Evolutionary conservation across 768 basidiomycete genomes (phyloP).

Genomic region (Lactarius quietus): DNA sequence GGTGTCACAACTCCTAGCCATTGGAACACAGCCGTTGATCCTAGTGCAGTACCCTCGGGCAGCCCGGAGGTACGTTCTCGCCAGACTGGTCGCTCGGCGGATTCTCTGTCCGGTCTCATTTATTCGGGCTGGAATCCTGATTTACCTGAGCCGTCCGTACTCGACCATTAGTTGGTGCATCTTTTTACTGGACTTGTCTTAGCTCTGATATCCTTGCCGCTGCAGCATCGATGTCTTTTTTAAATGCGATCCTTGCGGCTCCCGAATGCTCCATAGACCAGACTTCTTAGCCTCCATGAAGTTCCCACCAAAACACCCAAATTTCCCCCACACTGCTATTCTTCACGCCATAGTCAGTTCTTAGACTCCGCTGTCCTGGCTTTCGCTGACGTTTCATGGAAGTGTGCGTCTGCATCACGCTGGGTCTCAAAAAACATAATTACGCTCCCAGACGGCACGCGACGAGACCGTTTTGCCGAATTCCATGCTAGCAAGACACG

Average conservation of each 20-base stretch:
- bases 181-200: neutral
- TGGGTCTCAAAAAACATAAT: constrained; percentile 73
- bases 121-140: constrained; percentile 84
- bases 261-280: constrained; percentile 76
- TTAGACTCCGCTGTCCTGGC: constrained; percentile 8
- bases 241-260: constrained; percentile 81
- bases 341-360: constrained; percentile 80
- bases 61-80: constrained; percentile 20
- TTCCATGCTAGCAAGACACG: constrained; percentile 86
- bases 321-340: constrained; percentile 86
- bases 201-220: constrained; percentile 8
- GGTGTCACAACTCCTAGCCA: constrained; percentile 25
- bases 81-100: constrained; percentile 39
- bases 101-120: constrained; percentile 62
- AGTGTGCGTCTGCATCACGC: constrained; percentile 82
- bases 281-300: constrained; percentile 78
- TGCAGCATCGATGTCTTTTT: constrained; percentile 83
- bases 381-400: constrained; percentile 26
- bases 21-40: constrained; percentile 30
- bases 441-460: constrained; percentile 66
- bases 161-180: constrained; percentile 70
- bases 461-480: constrained; percentile 83
- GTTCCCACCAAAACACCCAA: constrained; percentile 72
- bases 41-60: constrained; percentile 24
- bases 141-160: constrained; percentile 66